Percentiles rank a stretch among this genome's conserved stretches.
phyloP scores from a whole-genome alignment of 2,329 filamentous ascomycete genomes.

The Stachybotrys chlorohalonatus region DNA sequence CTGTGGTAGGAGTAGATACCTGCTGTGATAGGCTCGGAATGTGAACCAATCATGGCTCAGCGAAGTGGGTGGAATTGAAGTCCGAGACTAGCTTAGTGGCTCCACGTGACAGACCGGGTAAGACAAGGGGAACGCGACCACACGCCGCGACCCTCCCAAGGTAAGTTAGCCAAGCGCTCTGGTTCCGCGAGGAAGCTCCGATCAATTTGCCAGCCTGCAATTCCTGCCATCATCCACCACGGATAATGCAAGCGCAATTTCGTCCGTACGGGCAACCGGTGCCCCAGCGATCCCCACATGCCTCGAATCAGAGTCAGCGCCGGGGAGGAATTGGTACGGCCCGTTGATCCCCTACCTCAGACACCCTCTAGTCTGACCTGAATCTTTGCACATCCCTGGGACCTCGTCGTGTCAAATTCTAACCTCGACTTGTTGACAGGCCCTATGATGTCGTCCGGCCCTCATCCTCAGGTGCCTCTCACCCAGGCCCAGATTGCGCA shows the following conservation, averaged over 20 bases:
- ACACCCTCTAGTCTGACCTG: neutral
- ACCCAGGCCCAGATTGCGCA: slow-evolving; percentile 44
- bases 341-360: neutral
- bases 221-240: neutral
- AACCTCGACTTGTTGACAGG: slow-evolving; percentile 22
- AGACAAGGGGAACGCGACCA: neutral
- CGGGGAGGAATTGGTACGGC: slow-evolving; percentile 44
- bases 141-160: neutral
- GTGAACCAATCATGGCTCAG: neutral
- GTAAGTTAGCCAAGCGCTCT: neutral
- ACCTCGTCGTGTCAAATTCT: slow-evolving; percentile 1
- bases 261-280: slow-evolving; percentile 42
- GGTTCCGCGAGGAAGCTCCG: neutral
- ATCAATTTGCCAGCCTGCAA: neutral
- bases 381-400: neutral
- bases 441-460: slow-evolving; percentile 46
- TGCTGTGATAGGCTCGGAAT: neutral
- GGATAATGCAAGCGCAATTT: slow-evolving; percentile 44
- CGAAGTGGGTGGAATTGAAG: neutral
- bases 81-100: neutral
- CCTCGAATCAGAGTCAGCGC: slow-evolving; percentile 36
- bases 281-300: slow-evolving; percentile 39
- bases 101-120: neutral
- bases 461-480: slow-evolving; percentile 40
- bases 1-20: too few relatives aligned